Conservation (phyloP, 805 yeast genomes). For the Candida chauliodis region DNA sequence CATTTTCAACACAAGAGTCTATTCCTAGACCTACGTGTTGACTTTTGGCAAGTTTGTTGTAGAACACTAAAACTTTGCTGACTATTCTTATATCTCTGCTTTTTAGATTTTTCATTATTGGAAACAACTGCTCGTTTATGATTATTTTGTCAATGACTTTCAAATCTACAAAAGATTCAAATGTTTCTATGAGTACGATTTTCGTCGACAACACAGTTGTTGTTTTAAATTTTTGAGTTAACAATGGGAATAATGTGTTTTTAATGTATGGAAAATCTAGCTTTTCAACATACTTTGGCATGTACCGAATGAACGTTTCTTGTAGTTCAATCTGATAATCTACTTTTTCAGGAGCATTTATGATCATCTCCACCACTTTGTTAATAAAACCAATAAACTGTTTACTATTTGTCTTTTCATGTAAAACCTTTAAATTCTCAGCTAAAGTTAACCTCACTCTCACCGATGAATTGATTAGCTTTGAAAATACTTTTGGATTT, state of each 20-base stretch:
- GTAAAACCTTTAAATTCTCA: slow-evolving; percentile 46
- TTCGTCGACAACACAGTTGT: slow-evolving; percentile 84
- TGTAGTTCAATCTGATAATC: slow-evolving; percentile 43
- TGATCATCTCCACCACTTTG: slow-evolving; percentile 37
- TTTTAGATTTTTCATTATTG: slow-evolving; percentile 70
- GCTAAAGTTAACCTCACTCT: slow-evolving; percentile 28
- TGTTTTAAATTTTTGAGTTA: slow-evolving; percentile 71
- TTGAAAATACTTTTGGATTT: slow-evolving; percentile 17
- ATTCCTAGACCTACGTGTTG: slow-evolving; percentile 28
- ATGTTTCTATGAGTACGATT: slow-evolving; percentile 58
- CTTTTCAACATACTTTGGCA: slow-evolving; percentile 39
- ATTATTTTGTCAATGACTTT: slow-evolving; percentile 68
- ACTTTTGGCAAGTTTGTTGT: slow-evolving; percentile 46
- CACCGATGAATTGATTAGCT: slow-evolving; percentile 29
- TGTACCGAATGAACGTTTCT: slow-evolving; percentile 46
- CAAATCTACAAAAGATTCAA: slow-evolving; percentile 52
- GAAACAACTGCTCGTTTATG: slow-evolving; percentile 75
- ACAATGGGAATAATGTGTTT: slow-evolving; percentile 67
- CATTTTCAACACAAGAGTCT: slow-evolving; percentile 25
- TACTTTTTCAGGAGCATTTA: slow-evolving; percentile 23
- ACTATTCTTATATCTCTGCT: slow-evolving; percentile 70
- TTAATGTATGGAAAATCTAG: slow-evolving; percentile 71
- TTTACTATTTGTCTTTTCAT: slow-evolving; percentile 46
- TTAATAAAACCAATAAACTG: slow-evolving; percentile 49
- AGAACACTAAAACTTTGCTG: slow-evolving; percentile 43